Base-by-base conservation (phyloP, 805 yeast genomes). In the Nadsonia fulvescens region DNA sequence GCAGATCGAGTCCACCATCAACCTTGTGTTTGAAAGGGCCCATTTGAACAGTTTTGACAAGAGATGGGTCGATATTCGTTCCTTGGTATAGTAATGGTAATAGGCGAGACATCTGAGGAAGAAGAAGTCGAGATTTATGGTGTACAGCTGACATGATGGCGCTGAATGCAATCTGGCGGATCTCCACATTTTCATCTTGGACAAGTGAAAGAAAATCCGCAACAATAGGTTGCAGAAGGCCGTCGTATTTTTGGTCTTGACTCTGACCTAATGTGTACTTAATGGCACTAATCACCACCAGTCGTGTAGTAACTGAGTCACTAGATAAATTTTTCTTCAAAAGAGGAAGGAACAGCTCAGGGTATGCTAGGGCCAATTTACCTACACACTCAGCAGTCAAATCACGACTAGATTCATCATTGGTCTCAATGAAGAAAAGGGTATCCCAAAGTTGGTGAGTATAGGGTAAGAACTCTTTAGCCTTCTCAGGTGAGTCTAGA, bases 1-100 rank as follows among this genome's bases (percentile, higher is more conserved):
- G 58, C 32, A 68, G 64, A 32, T 70, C 79, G 20, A 76, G 54
- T 0, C 82, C 89, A 36, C 71, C 73, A 39, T 79, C 93, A 20
- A 77, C 63, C 33, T 70, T 69, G 43, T 77, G 83, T 42, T 76
- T 77, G 55, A 74, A 78, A 1, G 92, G 91, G 2, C 93, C 93
- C 66, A 81, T 77, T 24, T 72, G 74, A 17, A 79, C 70, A 3
- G 20, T 4, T 14, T 27, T 22, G 10, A 22, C 22, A 38, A 66
- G 70, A 30, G 64, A 62, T 16, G 59, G 62, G 35, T 63, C 63
- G 1, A 70, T 56, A 8, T 48, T 49, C 23, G 76, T 55, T 40
- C 75, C 79, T 4, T 47, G 51, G 36, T 61, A 61, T 3, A 76
- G 49, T 0, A 45, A 40, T 0, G 76, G 68, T 20, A 74, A 46